Evolutionary conservation across 805 yeast species (phyloP), one percentile per base, ranked within the genome.

Genomic region (Myxozyma monticola): DNA sequence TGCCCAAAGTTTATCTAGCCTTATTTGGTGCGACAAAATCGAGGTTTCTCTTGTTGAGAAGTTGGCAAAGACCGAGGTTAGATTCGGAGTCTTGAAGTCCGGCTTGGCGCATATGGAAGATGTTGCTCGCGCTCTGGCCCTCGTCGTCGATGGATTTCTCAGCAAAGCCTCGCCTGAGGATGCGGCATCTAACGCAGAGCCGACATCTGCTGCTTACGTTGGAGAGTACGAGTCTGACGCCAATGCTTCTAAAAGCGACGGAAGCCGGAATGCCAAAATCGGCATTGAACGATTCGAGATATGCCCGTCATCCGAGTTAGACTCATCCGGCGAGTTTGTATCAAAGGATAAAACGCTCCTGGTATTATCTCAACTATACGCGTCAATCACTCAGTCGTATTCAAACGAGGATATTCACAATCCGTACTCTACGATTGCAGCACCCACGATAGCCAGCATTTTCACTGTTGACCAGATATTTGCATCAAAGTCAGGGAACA

Each of bases 21-120:
- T 52, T 17, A 17, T 52, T 10, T 52, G 50, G 57, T 52, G 57
- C 28, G 55, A 52, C n/a, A 33, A 35, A 33, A 20, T 52, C 15
- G 54, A 49, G 18, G 41, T 52, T 33, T 25, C 42, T 1, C 9
- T 48, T 7, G 10, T 25, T 2, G 43, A 24, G 18, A 12, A 42
- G 8, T 14, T 34, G 5, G 17, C 48, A 9, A 37, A 34, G 30
- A 28, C 36, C 10, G 59, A 54, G 28, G 20, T 51, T 14, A 34
- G 33, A 25, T 9, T 50, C 21, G 55, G 53, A 7, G 21, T 30
- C 20, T 15, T 47, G 14, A 45, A 42, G 24, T 30, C 48, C 1
- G 57, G 59, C 3, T 25, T 56, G 20, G 45, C 56, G 9, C 55
- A 52, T 30, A 17, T 52, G 26, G 57, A 52, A 15, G 31, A 14